Evolutionary conservation across 2,329 filamentous ascomycete species (phyloP), one percentile per base, ranked within the genome.

Genomic region (Calonectria hongkongensis): DNA sequence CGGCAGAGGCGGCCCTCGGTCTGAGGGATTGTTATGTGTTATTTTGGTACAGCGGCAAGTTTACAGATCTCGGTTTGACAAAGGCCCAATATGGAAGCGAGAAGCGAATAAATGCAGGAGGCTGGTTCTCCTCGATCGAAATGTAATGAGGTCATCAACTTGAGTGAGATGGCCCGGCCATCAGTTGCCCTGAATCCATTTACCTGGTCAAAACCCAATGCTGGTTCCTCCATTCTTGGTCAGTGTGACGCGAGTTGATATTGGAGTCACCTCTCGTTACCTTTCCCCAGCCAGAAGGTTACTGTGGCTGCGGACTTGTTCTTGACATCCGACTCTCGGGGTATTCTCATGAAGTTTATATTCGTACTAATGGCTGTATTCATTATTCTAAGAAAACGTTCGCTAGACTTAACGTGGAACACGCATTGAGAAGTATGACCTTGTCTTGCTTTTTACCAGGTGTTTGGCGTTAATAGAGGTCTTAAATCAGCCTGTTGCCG

Each of bases 91-190:
- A 58, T 58, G 83, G 84, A 83, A 86, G 82, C 79, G 74, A 73
- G 81, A 86, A 86, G 85, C 85, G 85, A 86, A 83, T 78, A 77
- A 78, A 83, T 82, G 63, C 78, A 80, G 80, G 80, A 81, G 76
- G 72, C 68, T 39, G 48, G 50, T 62, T 66, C 64, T 60, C 13
- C 54, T 60, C 30, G 67, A 67, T 12, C 73, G 72, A 60, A 51
- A 78, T 78, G 73, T 60, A 72, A 78, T 66, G 64, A 27, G 54
- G 56, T 30, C 33, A 66, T 69, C 48, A 69, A 27, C n/a, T 64
- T 77, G 68, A 69, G 67, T 64, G 65, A 72, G 69, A 54, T 33
- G 13, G 39, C 56, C 27, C 21, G 36, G 13, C 62, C 47, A 50
- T 47, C 28, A 39, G 18, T 70, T 67, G 66, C 72, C 66, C 45